Evolutionary conservation across 2,329 filamentous ascomycete genomes (phyloP).

Genomic region (Neofusicoccum cordaticola): DNA sequence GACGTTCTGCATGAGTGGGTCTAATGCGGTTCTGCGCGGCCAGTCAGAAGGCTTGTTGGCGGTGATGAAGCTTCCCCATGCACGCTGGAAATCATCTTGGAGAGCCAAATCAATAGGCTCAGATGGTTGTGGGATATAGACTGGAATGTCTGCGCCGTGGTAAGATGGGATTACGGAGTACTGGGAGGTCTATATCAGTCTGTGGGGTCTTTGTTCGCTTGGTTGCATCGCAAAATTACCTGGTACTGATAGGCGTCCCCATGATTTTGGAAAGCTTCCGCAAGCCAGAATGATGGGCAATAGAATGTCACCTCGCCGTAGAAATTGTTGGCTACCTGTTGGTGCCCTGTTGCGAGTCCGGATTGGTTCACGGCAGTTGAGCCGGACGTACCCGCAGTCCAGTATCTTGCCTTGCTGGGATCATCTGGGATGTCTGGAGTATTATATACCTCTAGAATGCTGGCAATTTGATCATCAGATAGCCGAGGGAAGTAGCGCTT

Average conservation of each 20-base stretch:
- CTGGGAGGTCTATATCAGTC: conserved; percentile 13
- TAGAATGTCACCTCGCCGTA: conserved; percentile 56
- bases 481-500: conserved; percentile 42
- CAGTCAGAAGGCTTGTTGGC: conserved; percentile 21
- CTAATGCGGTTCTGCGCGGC: conserved; percentile 19
- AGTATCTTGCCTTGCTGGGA: conserved; percentile 26
- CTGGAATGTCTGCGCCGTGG: conserved; percentile 22
- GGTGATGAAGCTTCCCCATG: conserved; percentile 24
- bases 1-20: conserved; percentile 20
- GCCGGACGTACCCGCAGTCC: conserved; percentile 29
- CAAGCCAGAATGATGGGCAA: conserved; percentile 58
- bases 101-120: conserved; percentile 19
- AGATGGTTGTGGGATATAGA: conserved; percentile 21
- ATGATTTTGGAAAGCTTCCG: conserved; percentile 40
- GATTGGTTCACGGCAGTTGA: conserved; percentile 53
- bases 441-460: conserved; percentile 39
- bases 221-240: too few species aligned
- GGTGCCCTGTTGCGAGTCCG: conserved; percentile 51
- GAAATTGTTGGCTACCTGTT: conserved; percentile 54
- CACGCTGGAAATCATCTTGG: conserved; percentile 17
- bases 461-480: conserved; percentile 32
- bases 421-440: conserved; percentile 27
- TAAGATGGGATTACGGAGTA: conserved; percentile 23
- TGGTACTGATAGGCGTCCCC: conserved; percentile 20
- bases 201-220: too few species aligned